phyloP scores from a whole-genome alignment of 2,329 filamentous ascomycete species.

The Pseudocercospora musae region DNA sequence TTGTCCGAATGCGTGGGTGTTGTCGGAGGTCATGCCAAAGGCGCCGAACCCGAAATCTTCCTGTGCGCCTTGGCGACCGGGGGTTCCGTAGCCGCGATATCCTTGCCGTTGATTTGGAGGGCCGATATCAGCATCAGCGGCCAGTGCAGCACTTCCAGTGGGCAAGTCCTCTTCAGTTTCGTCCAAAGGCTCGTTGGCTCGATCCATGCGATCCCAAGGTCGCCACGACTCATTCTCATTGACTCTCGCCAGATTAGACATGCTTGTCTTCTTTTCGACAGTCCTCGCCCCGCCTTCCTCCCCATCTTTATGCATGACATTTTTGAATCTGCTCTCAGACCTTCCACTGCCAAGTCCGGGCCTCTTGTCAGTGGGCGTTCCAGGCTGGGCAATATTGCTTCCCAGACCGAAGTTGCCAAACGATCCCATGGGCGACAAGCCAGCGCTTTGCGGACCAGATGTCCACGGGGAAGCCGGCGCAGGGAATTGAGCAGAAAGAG shows the following conservation, averaged over 20 bases:
- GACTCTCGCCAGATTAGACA: slow-evolving; percentile 53
- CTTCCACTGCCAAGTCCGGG: slow-evolving; percentile 62
- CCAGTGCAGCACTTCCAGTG: slow-evolving; percentile 69
- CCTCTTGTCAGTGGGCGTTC: slow-evolving; percentile 66
- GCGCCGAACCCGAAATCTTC: slow-evolving; percentile 59
- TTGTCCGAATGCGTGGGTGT: slow-evolving; percentile 29
- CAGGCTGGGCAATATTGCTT: slow-evolving; percentile 39
- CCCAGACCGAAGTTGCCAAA: slow-evolving; percentile 86
- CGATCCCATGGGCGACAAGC: slow-evolving; percentile 71
- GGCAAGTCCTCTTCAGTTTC: slow-evolving; percentile 69
- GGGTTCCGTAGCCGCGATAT: slow-evolving; percentile 41
- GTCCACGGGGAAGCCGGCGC: slow-evolving; percentile 58
- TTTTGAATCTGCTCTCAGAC: slow-evolving; percentile 81
- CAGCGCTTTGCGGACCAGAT: slow-evolving; percentile 52
- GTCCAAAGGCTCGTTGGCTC: slow-evolving; percentile 34
- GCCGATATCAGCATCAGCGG: slow-evolving; percentile 70
- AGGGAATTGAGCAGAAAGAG: slow-evolving; percentile 49
- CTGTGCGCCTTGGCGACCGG: slow-evolving; percentile 50
- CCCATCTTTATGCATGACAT: slow-evolving; percentile 75
- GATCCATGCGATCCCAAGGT: slow-evolving; percentile 24
- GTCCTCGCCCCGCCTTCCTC: slow-evolving; percentile 53
- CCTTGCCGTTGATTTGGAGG: slow-evolving; percentile 45
- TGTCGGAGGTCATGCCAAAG: slow-evolving; percentile 59
- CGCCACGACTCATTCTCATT: slow-evolving; percentile 54
- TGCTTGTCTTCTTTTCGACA: slow-evolving; percentile 55